Evolutionary conservation across 2,329 filamentous ascomycete species (phyloP).

Genomic region (Dactylellina haptotyla): DNA sequence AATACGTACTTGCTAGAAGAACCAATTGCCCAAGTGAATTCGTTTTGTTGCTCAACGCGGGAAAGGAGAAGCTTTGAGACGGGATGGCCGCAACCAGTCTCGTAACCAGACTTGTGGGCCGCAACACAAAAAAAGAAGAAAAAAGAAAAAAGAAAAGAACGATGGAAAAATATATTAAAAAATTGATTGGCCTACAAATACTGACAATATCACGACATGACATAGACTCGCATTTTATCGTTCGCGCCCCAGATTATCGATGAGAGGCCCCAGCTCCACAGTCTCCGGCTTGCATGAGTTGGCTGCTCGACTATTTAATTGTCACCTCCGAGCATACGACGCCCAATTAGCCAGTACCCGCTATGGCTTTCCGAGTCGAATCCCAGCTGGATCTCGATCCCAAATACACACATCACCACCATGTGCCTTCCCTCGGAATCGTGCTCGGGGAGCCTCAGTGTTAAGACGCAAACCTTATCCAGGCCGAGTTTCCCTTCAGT

Average conservation of each 20-base stretch:
- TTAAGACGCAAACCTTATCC: constrained; percentile 37
- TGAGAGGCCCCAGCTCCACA: constrained; percentile 30
- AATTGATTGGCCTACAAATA: too few relatives aligned
- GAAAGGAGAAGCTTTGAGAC: too few relatives aligned
- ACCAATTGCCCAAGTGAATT: too few relatives aligned
- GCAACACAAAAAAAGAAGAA: not conserved
- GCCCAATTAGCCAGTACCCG: not conserved
- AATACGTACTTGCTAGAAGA: too few relatives aligned
- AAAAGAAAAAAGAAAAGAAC: not conserved
- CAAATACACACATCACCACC: constrained; percentile 36
- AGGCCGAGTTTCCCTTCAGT: constrained; percentile 42
- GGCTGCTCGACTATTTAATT: constrained; percentile 8
- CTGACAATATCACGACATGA: not conserved
- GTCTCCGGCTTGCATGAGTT: constrained; percentile 29
- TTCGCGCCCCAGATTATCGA: constrained; percentile 13
- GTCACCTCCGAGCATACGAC: not conserved
- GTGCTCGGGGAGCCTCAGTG: constrained; percentile 41
- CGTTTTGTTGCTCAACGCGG: too few relatives aligned
- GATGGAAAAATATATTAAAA: too few relatives aligned
- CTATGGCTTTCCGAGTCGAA: not conserved
- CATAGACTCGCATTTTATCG: not conserved
- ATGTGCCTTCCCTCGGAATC: constrained; percentile 38
- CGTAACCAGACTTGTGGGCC: not conserved
- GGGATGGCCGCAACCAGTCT: not conserved
- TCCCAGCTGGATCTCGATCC: not conserved